A percentile compares a stretch with the other conserved stretches of the same genome.
phyloP scores from a whole-genome alignment of 768 basidiomycete genomes.

The Termitomyces sp. region DNA sequence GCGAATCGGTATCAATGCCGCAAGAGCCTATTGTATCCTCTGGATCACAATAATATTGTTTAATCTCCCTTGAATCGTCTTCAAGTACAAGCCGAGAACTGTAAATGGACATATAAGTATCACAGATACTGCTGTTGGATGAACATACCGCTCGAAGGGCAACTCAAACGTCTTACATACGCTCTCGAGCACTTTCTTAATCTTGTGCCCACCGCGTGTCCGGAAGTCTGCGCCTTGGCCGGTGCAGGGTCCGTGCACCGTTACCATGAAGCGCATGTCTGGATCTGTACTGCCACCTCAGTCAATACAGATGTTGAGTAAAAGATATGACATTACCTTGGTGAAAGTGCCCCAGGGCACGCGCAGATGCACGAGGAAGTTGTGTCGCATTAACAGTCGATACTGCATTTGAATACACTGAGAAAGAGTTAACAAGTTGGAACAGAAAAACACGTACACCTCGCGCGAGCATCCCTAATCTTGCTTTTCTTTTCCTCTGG shows the following conservation, averaged over 20 bases:
- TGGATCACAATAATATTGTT: conserved; percentile 3
- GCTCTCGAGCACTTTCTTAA: conserved; percentile 33
- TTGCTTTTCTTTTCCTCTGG: background rate
- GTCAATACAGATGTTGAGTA: no score
- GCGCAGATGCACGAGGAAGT: background rate
- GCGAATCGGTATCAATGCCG: conserved; percentile 1
- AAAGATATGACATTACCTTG: background rate
- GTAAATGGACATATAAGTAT: background rate
- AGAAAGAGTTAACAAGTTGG: background rate
- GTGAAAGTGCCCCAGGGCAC: background rate
- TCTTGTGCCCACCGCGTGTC: conserved; percentile 34
- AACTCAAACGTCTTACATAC: conserved; percentile 34
- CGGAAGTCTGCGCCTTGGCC: conserved; percentile 29
- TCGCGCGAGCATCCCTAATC: background rate
- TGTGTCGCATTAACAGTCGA: background rate
- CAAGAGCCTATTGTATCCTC: conserved; percentile 11
- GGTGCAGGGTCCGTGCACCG: conserved; percentile 17
- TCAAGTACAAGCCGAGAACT: conserved; percentile 11
- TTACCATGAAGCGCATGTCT: conserved; percentile 23
- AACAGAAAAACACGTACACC: background rate
- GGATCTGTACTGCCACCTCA: background rate
- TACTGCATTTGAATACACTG: background rate
- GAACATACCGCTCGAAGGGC: conserved; percentile 22
- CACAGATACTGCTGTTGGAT: background rate
- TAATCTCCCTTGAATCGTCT: background rate